These are phyloP conservation scores for Thermochaetoides thermophila DNA, from an alignment of 495 filamentous ascomycete species.

Conservation along the genomic window DNA sequence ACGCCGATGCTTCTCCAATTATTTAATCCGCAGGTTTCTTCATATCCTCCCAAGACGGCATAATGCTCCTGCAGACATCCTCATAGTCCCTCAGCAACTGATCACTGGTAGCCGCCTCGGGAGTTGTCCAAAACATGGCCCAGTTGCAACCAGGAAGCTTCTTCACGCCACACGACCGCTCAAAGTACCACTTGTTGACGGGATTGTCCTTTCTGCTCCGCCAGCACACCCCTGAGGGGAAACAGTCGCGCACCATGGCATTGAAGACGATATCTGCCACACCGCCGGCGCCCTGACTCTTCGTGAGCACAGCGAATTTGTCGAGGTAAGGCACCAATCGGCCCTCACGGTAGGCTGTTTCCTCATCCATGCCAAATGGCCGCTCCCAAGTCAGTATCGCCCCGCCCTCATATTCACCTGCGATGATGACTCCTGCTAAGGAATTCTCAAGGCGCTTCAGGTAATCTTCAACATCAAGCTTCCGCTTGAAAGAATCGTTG, in stretches of 20 bases:
- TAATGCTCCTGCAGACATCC: slow-evolving; percentile 60
- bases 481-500: slow-evolving; percentile 82
- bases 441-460: slow-evolving; percentile 58
- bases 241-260: slow-evolving; percentile 79
- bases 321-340: slow-evolving; percentile 84
- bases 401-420: slow-evolving; percentile 91
- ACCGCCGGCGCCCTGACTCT: slow-evolving; percentile 76
- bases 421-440: slow-evolving; percentile 82
- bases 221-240: slow-evolving; percentile 71
- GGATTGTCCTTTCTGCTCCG: slow-evolving; percentile 66
- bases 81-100: slow-evolving; percentile 65
- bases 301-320: slow-evolving; percentile 89
- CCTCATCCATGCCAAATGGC: slow-evolving; percentile 42
- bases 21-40: slow-evolving; percentile 44
- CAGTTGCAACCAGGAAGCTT: slow-evolving; percentile 66
- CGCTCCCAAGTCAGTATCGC: slow-evolving; percentile 92
- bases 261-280: slow-evolving; percentile 94
- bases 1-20: no score
- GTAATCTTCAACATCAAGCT: slow-evolving; percentile 72
- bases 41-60: slow-evolving; percentile 72
- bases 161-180: slow-evolving; percentile 66
- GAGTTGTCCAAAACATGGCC: slow-evolving; percentile 97
- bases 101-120: slow-evolving; percentile 33
- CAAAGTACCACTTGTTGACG: slow-evolving; percentile 94
- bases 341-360: slow-evolving; percentile 35